Evolutionary conservation across 169 alveolate genomes (phyloP).

Genomic region (Theileria equi): DNA sequence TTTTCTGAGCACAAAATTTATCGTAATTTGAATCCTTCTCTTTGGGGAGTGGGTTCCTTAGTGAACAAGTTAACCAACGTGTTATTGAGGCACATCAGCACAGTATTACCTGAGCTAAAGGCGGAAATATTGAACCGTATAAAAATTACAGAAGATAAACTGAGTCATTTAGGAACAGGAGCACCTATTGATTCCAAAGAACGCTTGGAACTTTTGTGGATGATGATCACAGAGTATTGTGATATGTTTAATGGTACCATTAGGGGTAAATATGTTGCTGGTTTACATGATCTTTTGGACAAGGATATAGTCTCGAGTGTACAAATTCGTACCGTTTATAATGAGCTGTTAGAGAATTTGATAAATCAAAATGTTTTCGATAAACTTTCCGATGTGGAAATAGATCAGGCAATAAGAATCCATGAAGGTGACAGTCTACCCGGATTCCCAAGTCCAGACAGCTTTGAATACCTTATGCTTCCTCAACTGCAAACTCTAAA

Average conservation of each 20-base stretch:
- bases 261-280: constrained; percentile 91
- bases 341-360: constrained; percentile 88
- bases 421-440: constrained; percentile 98
- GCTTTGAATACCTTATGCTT: constrained; percentile 90
- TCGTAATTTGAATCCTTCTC: constrained; percentile 86
- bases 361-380: constrained; percentile 76
- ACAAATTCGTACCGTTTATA: constrained; percentile 85
- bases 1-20: constrained; percentile 92
- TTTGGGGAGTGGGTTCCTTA: constrained; percentile 93
- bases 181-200: constrained; percentile 89
- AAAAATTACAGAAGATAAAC: constrained; percentile 75
- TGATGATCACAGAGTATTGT: constrained; percentile 96
- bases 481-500: constrained; percentile 90
- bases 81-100: constrained; percentile 91
- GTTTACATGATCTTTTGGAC: constrained; percentile 79
- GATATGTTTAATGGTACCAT: constrained; percentile 92
- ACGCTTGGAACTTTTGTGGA: constrained; percentile 94
- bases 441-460: constrained; percentile 97
- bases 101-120: constrained; percentile 93
- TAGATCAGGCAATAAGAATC: constrained; percentile 92
- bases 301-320: constrained; percentile 81
- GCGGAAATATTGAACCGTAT: constrained; percentile 83
- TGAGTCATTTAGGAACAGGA: constrained; percentile 87
- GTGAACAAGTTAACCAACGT: constrained; percentile 93
- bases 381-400: constrained; percentile 89